These are phyloP conservation scores for Spathaspora hagerdaliae DNA, from an alignment of 805 yeast genomes.

Conservation along the genomic window DNA sequence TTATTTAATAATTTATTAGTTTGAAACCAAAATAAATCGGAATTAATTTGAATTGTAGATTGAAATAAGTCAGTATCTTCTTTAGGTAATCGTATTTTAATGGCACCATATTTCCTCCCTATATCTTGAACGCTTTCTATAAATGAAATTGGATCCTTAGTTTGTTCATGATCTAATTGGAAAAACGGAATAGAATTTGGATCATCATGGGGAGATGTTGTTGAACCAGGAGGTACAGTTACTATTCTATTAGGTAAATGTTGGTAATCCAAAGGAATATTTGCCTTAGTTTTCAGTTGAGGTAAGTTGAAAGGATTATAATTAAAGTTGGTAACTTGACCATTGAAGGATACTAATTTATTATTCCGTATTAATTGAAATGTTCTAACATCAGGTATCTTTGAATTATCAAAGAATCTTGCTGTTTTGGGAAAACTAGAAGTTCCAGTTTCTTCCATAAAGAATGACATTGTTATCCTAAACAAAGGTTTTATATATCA, in stretches of 20 bases:
- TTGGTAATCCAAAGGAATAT: conserved; percentile 40
- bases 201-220: conserved; percentile 5
- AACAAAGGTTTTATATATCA: background rate
- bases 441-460: conserved; percentile 3
- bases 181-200: conserved; percentile 48
- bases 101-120: conserved; percentile 67
- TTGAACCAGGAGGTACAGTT: conserved; percentile 3
- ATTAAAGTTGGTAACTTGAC: conserved; percentile 22
- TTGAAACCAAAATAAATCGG: conserved; percentile 49
- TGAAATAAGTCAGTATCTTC: conserved; percentile 14
- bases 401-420: conserved; percentile 19
- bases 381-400: conserved; percentile 21
- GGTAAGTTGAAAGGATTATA: conserved; percentile 46
- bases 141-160: conserved; percentile 59
- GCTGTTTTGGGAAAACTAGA: conserved; percentile 21
- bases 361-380: conserved; percentile 13
- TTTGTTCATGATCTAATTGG: conserved; percentile 49
- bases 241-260: conserved; percentile 27
- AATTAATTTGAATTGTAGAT: conserved; percentile 28
- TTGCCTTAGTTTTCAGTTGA: conserved; percentile 41
- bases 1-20: conserved; percentile 47
- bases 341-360: conserved; percentile 15
- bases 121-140: conserved; percentile 46
- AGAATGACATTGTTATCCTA: background rate
- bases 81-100: conserved; percentile 66